phyloP scores from a whole-genome alignment of 2,329 filamentous ascomycete genomes.

The Thyridium curvatum region DNA sequence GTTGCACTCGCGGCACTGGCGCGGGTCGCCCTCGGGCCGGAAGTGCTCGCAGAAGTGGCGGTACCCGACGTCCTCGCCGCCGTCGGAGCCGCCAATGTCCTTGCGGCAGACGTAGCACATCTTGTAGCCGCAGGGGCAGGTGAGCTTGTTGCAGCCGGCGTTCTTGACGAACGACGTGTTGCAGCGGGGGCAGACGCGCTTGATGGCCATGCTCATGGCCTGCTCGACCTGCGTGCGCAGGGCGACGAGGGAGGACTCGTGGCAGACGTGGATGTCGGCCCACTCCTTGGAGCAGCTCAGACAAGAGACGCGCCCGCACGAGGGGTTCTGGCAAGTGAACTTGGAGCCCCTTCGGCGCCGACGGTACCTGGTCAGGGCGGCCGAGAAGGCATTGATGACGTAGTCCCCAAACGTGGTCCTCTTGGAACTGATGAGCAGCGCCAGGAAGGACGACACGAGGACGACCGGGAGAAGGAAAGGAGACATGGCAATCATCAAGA shows the following conservation, averaged over 20 bases:
- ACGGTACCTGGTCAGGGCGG: conserved; percentile 60
- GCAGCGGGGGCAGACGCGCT: conserved; percentile 89
- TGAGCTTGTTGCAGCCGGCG: conserved; percentile 93
- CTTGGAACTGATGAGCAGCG: conserved; percentile 35
- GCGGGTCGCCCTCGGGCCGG: conserved; percentile 67
- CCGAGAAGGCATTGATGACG: conserved; percentile 41
- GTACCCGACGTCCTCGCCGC: conserved; percentile 62
- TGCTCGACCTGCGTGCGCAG: conserved; percentile 86
- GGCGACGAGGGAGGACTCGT: conserved; percentile 74
- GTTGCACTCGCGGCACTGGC: conserved; percentile 70
- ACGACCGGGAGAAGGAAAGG: conserved; percentile 49
- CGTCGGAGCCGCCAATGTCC: conserved; percentile 48
- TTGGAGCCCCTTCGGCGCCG: conserved; percentile 66
- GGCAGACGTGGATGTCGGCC: conserved; percentile 84
- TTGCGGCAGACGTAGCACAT: conserved; percentile 97
- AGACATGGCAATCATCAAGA: conserved; percentile 46
- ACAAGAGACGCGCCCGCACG: conserved; percentile 68
- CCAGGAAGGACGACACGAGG: conserved; percentile 37
- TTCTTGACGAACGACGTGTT: conserved; percentile 89
- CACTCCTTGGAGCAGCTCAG: conserved; percentile 76
- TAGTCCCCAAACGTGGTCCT: conserved; percentile 31
- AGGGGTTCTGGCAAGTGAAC: conserved; percentile 68
- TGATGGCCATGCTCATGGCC: conserved; percentile 88
- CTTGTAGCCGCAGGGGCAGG: conserved; percentile 89
- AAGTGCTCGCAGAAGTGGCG: conserved; percentile 96